Conservation (phyloP, 1,139 yeast genomes). For the Diutina rugosa region DNA sequence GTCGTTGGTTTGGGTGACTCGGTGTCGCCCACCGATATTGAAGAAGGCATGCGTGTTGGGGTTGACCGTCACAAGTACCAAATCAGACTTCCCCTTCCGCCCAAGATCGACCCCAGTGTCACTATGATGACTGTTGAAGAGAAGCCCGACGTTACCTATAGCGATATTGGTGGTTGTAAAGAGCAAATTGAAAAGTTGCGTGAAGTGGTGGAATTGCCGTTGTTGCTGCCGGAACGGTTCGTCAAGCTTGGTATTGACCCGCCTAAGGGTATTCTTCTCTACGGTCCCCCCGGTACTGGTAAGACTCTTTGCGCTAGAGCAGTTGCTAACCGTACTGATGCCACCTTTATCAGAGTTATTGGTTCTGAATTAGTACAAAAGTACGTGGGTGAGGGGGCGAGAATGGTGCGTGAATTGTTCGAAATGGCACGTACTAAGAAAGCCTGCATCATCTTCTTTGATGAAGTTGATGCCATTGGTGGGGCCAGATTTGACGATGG, state of each 20-base stretch:
- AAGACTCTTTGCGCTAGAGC: conserved; percentile 97
- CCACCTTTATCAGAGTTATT: conserved; percentile 93
- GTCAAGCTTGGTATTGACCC: conserved; percentile 96
- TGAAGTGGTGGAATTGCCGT: conserved; percentile 93
- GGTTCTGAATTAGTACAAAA: conserved; percentile 97
- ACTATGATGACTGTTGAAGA: conserved; percentile 99
- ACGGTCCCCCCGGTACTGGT: conserved; percentile 99
- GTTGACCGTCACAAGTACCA: conserved; percentile 96
- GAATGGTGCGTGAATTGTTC: conserved; percentile 96
- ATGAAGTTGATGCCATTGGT: conserved; percentile 97
- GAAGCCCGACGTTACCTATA: conserved; percentile 83
- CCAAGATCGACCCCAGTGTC: conserved; percentile 92
- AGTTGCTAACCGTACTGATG: conserved; percentile 97
- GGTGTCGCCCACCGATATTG: conserved; percentile 96
- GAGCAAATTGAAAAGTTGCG: conserved; percentile 94
- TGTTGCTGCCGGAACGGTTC: conserved; percentile 89
- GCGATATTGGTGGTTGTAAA: conserved; percentile 96
- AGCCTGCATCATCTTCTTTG: conserved; percentile 92
- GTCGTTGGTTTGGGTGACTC: conserved; percentile 94
- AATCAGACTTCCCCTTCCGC: conserved; percentile 93
- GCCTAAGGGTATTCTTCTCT: conserved; percentile 89
- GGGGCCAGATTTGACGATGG: conserved; percentile 99
- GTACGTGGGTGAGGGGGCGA: conserved; percentile 98
- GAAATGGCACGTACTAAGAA: conserved; percentile 98
- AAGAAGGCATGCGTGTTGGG: conserved; percentile 99